phyloP scores from a whole-genome alignment of 768 basidiomycete genomes.

The Austroboletus eburneus region DNA sequence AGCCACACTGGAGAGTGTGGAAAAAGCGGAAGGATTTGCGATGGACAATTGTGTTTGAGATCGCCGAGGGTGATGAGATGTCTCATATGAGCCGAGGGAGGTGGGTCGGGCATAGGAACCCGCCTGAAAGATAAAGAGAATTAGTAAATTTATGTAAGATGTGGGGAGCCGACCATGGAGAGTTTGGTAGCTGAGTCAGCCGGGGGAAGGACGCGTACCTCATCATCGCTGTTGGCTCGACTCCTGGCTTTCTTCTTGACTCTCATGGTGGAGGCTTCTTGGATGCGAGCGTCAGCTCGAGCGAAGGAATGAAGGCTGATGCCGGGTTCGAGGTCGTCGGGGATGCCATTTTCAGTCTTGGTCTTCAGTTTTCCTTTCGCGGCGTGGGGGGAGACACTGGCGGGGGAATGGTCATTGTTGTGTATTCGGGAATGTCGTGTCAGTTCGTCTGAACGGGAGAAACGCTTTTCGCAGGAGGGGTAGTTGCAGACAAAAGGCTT shows the following conservation, averaged over 20 bases:
- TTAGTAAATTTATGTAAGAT: constrained; percentile 26
- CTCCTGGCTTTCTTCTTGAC: constrained; percentile 77
- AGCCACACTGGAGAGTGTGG: constrained; percentile 69
- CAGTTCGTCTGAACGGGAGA: constrained; percentile 97
- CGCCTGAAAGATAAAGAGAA: constrained; percentile 31
- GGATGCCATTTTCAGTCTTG: constrained; percentile 22
- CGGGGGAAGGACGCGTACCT: constrained; percentile 54
- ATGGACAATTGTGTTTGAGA: constrained; percentile 24
- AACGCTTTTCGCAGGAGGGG: constrained; percentile 95
- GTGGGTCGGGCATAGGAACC: constrained; percentile 60
- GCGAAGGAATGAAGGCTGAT: constrained; percentile 26
- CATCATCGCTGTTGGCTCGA: constrained; percentile 77
- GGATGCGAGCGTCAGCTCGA: constrained; percentile 15
- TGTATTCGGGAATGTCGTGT: constrained; percentile 96
- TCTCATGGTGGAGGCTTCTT: constrained; percentile 32
- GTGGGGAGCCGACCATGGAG: constrained; percentile 22
- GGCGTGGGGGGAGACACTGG: constrained; percentile 16
- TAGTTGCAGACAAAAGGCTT: constrained; percentile 93
- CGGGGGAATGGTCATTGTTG: constrained; percentile 49
- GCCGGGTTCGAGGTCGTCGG: constrained; percentile 24
- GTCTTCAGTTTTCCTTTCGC: constrained; percentile 28
- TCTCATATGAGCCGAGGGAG: constrained; percentile 43
- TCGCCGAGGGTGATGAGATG: constrained; percentile 27
- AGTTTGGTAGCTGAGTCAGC: constrained; percentile 5
- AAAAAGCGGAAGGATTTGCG: constrained; percentile 48